Evolutionary conservation across 345 rosid genomes (phyloP).

Genomic region (Reutealis trisperma): DNA sequence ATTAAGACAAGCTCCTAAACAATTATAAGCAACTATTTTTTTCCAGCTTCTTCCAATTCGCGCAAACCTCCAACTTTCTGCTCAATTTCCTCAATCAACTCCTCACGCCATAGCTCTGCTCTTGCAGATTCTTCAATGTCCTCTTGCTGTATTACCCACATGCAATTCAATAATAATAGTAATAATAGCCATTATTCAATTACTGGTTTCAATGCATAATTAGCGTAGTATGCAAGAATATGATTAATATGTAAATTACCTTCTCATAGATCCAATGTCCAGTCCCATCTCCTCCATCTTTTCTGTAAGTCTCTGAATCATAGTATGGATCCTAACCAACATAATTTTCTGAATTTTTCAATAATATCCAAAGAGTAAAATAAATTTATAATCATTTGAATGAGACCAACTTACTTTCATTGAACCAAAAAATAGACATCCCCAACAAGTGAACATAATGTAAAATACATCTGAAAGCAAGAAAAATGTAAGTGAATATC

Average conservation of each 20-base stretch:
- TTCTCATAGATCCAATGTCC: slow-evolving; percentile 88
- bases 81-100: slow-evolving; percentile 92
- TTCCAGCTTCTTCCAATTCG: slow-evolving; percentile 83
- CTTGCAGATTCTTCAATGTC: slow-evolving; percentile 86
- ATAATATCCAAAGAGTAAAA: too few relatives aligned
- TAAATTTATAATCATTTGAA: neutral
- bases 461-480: slow-evolving; percentile 64
- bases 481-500: neutral
- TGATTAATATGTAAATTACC: slow-evolving; percentile 41
- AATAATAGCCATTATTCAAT: too few relatives aligned
- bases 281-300: slow-evolving; percentile 92
- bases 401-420: slow-evolving; percentile 56
- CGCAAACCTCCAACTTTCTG: slow-evolving; percentile 82
- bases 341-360: neutral
- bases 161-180: too few relatives aligned
- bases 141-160: slow-evolving; percentile 79
- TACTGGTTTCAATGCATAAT: too few relatives aligned
- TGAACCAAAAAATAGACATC: slow-evolving; percentile 79
- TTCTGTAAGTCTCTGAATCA: slow-evolving; percentile 79
- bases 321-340: slow-evolving; percentile 76
- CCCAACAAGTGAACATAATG: slow-evolving; percentile 92
- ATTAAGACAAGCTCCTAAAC: neutral
- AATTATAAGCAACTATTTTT: slow-evolving; percentile 35
- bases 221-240: too few relatives aligned
- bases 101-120: slow-evolving; percentile 91